Base-by-base conservation (phyloP, 2,329 filamentous ascomycete genomes). In the Colletotrichum tropicicola region DNA sequence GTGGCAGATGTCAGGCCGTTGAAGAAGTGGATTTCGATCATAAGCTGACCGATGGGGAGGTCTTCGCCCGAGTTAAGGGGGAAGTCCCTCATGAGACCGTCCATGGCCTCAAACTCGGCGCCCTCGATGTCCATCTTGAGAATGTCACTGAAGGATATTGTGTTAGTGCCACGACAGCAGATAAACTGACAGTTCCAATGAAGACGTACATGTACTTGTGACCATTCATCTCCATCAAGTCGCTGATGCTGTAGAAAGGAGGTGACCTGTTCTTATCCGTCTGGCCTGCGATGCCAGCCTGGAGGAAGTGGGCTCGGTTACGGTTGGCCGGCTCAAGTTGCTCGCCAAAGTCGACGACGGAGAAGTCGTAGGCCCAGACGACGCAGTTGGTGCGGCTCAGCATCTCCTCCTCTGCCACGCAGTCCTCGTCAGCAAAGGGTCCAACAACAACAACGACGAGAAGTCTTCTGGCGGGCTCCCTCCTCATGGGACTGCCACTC, bases 111-210 rank as follows among this genome's bases (percentile, higher is more conserved):
- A 57, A 75, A 79, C 62, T 80, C 78, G 12, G 69, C 66, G 4
- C 74, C 74, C 54, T 80, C 78, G 44, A 80, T 76, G 66, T 80
- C 78, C 63, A 80, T 79, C 68, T 80, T 80, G 37, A 80, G 57
- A 19, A 80, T 73, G 65, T 80, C 78, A 53, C 74, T 75, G 54
- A 30, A 35, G 17, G 28, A 15, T 19, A n/a, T 32, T 9, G 21
- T 39, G 54, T 67, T 45, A 69, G 60, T 44, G 4, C 13, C 23
- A 32, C 30, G 21, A n/a, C n/a, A n/a, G n/a, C n/a, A n/a, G 17
- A 9, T n/a, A 27, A 17, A 17, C 6, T n/a, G 7, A 5, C 6
- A 30, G 25, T 13, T 17, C 37, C 7, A 32, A 30, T 6, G 9
- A 13, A 39, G 8, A 6, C 68, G 25, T 54, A 72, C 69, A 80